These are phyloP conservation scores for Diaporthe sp. DNA, from an alignment of 2,329 filamentous ascomycete species.

Conservation along the genomic window DNA sequence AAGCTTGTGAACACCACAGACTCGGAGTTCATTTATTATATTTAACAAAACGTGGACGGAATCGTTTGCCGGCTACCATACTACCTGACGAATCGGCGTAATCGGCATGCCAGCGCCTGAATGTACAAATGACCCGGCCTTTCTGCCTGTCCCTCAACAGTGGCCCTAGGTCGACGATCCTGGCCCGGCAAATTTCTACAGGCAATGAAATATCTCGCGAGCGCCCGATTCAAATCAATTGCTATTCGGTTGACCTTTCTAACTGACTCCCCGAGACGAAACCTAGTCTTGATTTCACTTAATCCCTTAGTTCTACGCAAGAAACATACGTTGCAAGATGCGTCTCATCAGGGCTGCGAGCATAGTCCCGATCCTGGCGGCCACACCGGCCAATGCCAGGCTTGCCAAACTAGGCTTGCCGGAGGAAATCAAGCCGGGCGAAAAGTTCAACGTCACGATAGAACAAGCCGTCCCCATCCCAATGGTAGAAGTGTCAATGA, in stretches of 20 bases:
- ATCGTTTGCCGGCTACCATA: not conserved
- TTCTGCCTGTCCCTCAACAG: not conserved
- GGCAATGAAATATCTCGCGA: not conserved
- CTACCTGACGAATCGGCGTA: not conserved
- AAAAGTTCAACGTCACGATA: not conserved
- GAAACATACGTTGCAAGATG: not conserved
- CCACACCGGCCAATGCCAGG: constrained; percentile 1
- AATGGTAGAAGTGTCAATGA: constrained; percentile 2
- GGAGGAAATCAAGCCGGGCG: constrained; percentile 3
- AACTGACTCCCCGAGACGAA: not conserved
- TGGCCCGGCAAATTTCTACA: not conserved
- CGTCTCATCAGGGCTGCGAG: not conserved
- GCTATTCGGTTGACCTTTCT: not conserved
- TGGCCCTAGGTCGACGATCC: not conserved
- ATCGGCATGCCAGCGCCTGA: not conserved
- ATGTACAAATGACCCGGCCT: not conserved
- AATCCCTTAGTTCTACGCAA: not conserved
- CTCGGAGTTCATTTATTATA: not conserved
- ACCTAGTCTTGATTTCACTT: not conserved
- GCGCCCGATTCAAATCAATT: not conserved
- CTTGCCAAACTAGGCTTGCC: constrained; percentile 10
- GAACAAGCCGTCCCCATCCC: constrained; percentile 3
- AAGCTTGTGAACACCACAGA: not conserved
- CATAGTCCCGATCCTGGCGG: not conserved
- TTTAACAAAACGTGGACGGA: not conserved